Evolutionary conservation across 2,329 filamentous ascomycete species (phyloP).

Genomic region (Gnomoniopsis sp.): DNA sequence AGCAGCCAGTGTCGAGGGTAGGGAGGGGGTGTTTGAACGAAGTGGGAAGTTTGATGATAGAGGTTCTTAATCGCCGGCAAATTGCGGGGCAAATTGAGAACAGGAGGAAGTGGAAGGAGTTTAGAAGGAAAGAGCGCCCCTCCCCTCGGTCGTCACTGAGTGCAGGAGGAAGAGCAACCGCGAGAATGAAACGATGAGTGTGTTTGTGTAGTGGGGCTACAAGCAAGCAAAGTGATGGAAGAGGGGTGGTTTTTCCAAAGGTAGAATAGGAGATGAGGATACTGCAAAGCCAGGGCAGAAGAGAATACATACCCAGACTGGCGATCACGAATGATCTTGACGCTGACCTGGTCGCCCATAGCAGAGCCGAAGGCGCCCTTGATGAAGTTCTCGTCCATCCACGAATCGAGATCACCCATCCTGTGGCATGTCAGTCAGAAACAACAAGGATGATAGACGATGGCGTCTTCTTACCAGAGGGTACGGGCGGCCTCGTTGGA

Average conservation of each 20-base stretch:
- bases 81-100: too few relatives aligned
- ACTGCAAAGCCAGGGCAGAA: neutral
- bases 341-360: slow-evolving; percentile 91
- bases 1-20: neutral
- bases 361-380: slow-evolving; percentile 86
- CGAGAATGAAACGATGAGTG: too few relatives aligned
- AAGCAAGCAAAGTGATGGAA: too few relatives aligned
- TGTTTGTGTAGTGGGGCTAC: too few relatives aligned
- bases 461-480: slow-evolving; percentile 9
- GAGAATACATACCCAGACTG: slow-evolving; percentile 76
- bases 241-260: neutral
- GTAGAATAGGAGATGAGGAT: neutral
- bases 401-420: slow-evolving; percentile 99
- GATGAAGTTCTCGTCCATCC: slow-evolving; percentile 99
- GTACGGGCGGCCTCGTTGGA: slow-evolving; percentile 16
- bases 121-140: too few relatives aligned
- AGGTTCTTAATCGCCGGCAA: too few relatives aligned
- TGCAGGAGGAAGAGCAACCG: too few relatives aligned
- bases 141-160: too few relatives aligned
- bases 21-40: too few relatives aligned
- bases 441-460: too few relatives aligned
- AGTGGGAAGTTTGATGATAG: too few relatives aligned
- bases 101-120: too few relatives aligned
- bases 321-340: slow-evolving; percentile 99
- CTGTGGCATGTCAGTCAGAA: slow-evolving; percentile 40